Evolutionary conservation across 2,329 filamentous ascomycete species (phyloP), one percentile per base, ranked within the genome.

Genomic region (Cladobotryum mycophilum): DNA sequence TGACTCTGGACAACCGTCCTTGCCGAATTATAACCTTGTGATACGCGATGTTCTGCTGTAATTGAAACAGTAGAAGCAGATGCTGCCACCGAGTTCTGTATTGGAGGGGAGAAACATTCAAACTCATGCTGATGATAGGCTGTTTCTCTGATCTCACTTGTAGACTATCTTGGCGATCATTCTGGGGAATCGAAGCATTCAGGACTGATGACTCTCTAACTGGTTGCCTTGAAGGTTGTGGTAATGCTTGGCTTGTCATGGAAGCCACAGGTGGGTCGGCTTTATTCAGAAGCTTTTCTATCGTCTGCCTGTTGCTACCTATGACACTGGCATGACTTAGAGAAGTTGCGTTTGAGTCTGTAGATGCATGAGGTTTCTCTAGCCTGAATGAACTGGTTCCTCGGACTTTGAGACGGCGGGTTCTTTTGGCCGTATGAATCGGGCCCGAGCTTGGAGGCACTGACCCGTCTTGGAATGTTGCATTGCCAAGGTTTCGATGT

Each of bases 391-490:
- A 36, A 30, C 33, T n/a, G n/a, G 30, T 40, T 30, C 38, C 18
- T 18, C 51, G 40, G 4, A 40, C 13, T 15, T 34, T 35, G 36
- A 45, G 14, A 11, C 51, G 35, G 14, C 37, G 18, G 9, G 54
- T 51, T 20, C 52, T 49, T 49, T 49, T 54, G 34, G 51, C 49
- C 36, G 5, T 20, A 20, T 20, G 20, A 11, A 12, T 22, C 14
- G 35, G 15, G 18, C 9, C 17, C 20, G 12, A 18, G 37, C 15
- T 14, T 18, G 44, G 17, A 17, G 35, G 33, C 18, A 34, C 34
- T 18, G 22, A 22, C 44, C 20, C 20, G 15, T 37, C 35, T 15
- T 38, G 25, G 34, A 30, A 35, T 4, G 40, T 5, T 6, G 18
- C 14, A 33, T 47, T 36, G 12, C 30, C 18, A 30, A 30, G 17